Conservation (phyloP, 164 flowering plant genomes). For the Warburgia ugandensis region DNA sequence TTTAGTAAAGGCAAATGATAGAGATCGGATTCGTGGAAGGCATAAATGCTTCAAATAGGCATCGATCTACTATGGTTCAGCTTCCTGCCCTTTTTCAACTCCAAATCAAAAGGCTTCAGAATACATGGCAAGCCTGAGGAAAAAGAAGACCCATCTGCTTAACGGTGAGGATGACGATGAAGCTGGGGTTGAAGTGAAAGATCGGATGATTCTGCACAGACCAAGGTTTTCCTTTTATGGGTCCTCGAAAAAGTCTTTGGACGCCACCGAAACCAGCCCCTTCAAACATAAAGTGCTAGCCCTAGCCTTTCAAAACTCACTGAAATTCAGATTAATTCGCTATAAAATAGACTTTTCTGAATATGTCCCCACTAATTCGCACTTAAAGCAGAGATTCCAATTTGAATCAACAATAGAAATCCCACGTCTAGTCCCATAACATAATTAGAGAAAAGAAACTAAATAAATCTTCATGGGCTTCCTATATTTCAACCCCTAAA, state of each 20-base stretch:
- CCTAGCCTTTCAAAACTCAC: slow-evolving; percentile 13
- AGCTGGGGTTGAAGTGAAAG: slow-evolving; percentile 15
- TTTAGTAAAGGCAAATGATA: slow-evolving; percentile 27
- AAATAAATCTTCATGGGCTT: too few species aligned
- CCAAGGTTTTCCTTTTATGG: slow-evolving; percentile 73
- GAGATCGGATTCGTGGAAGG: slow-evolving; percentile 24
- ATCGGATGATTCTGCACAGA: slow-evolving; percentile 28
- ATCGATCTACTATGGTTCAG: slow-evolving; percentile 12
- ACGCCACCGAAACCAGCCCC: slow-evolving; percentile 14
- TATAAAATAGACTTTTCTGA: too few species aligned
- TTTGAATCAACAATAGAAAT: too few species aligned
- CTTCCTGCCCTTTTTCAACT: slow-evolving; percentile 36
- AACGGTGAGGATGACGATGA: slow-evolving; percentile 58
- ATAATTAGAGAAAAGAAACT: too few species aligned
- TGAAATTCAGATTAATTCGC: slow-evolving; percentile 10
- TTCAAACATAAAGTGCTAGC: slow-evolving; percentile 24
- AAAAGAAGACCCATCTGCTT: slow-evolving; percentile 45
- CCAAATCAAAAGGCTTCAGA: slow-evolving; percentile 64
- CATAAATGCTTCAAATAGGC: slow-evolving; percentile 12
- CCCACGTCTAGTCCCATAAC: too few species aligned
- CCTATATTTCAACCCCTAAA: too few species aligned
- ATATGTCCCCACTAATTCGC: too few species aligned
- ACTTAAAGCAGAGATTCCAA: too few species aligned
- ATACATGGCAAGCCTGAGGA: slow-evolving; percentile 27
- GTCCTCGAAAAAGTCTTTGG: slow-evolving; percentile 28